Evolutionary conservation across 768 basidiomycete genomes (phyloP), one percentile per base, ranked within the genome.

Genomic region (Pleurotus cornucopiae): DNA sequence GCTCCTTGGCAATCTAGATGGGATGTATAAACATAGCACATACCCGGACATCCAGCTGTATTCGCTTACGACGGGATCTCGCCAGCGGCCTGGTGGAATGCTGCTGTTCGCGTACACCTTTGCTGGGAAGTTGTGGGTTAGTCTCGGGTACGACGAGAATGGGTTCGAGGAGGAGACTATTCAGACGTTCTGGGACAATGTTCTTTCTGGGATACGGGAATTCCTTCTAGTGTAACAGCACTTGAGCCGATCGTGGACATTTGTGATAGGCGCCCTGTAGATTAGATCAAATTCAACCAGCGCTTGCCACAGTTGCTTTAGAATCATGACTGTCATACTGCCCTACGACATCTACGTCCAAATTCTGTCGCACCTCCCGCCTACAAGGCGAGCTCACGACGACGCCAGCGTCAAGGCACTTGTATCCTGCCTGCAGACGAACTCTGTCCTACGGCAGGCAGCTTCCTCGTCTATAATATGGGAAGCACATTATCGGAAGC

Each of bases 81-180:
- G 91, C n/a, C 91, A 93, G 65, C 81, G 90, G 2, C 65, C 79
- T 0, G 84, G 89, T 7, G 89, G 84, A 2, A 85, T 92, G 82
- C 74, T 94, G 39, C 68, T 94, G n/a, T 91, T 94, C 57, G 86
- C 86, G 2, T 89, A 88, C 67, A 89, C 86, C 0, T 88, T 87
- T 60, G 82, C 74, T 18, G 86, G 84, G 5, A 85, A 83, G 68
- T 68, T 94, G 14, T 92, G 88, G 88, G 65, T 93, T 37, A 90
- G 86, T 60, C 73, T 93, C 26, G 88, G 89, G 0, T 91, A 90
- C 66, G 91, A 93, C 64, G 74, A 79, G 60, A 88, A 88, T 64
- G 89, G 88, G 0, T 91, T 89, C 64, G 80, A 85, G 25, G 73
- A 76, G 40, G 81, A 76, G 1, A 71, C 74, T 3, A 82, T 91